phyloP scores from a whole-genome alignment of 306 rosid species.

The Amphicarpaea edgeworthii region DNA sequence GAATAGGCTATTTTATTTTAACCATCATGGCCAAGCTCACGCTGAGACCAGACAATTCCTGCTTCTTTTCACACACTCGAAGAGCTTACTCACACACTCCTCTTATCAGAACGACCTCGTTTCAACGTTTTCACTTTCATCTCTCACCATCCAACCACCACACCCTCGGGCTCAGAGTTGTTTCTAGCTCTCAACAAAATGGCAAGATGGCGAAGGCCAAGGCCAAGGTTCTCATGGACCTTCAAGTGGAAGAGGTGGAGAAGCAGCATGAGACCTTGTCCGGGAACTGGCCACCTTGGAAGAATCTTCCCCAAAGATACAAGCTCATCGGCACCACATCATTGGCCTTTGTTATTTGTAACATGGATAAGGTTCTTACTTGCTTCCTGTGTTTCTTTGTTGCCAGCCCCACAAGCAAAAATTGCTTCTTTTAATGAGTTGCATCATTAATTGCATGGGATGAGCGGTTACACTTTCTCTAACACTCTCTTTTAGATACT shows the following conservation, averaged over 20 bases:
- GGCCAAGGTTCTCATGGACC: conserved; percentile 51
- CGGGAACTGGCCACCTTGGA: conserved; percentile 89
- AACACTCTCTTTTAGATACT: too few species aligned
- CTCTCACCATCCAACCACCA: conserved; percentile 44
- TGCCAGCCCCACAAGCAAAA: background rate
- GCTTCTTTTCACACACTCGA: conserved; percentile 36
- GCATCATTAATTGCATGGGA: conserved; percentile 6
- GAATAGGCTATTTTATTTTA: background rate
- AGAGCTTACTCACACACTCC: conserved; percentile 25
- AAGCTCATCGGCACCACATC: conserved; percentile 85
- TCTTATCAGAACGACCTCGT: conserved; percentile 38
- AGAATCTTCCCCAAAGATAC: conserved; percentile 84
- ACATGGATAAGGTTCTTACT: conserved; percentile 92
- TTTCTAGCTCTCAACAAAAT: conserved; percentile 57
- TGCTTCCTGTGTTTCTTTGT: background rate
- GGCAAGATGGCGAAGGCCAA: conserved; percentile 33
- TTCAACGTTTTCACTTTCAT: conserved; percentile 50
- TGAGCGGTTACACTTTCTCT: too few species aligned
- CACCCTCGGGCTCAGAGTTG: conserved; percentile 50
- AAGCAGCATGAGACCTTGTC: conserved; percentile 12
- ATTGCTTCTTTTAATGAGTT: conserved; percentile 7
- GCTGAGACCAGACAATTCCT: conserved; percentile 49
- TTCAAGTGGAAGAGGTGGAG: conserved; percentile 49
- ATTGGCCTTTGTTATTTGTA: conserved; percentile 91
- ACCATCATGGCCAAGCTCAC: conserved; percentile 67